Conservation (phyloP, 441 rosid species). For the Sinapis alba region DNA sequence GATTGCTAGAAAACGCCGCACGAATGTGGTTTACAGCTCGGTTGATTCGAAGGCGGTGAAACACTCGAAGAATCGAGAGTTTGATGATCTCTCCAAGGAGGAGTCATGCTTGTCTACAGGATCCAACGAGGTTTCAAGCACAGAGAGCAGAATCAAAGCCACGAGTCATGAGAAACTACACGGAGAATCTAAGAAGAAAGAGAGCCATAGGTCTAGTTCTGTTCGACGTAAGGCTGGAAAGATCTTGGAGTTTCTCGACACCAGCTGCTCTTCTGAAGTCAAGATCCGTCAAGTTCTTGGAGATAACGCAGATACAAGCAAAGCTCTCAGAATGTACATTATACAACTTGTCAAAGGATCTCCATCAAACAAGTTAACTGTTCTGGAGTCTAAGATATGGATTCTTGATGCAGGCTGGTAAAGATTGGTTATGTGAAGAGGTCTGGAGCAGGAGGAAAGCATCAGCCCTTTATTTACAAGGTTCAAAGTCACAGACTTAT, state of each 20-base stretch:
- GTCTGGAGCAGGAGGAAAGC: slow-evolving; percentile 72
- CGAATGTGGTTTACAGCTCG: slow-evolving; percentile 41
- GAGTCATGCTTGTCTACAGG: slow-evolving; percentile 61
- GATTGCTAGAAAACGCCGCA: slow-evolving; percentile 58
- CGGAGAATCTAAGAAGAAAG: slow-evolving; percentile 34
- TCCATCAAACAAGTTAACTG: neutral
- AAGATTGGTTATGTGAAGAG: slow-evolving; percentile 62
- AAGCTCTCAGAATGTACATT: slow-evolving; percentile 79
- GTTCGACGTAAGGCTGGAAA: slow-evolving; percentile 60
- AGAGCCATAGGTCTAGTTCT: slow-evolving; percentile 37
- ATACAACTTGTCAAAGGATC: neutral
- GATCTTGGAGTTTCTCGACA: slow-evolving; percentile 64
- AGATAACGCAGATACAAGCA: slow-evolving; percentile 90
- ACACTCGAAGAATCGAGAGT: slow-evolving; percentile 17
- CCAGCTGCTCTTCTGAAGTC: slow-evolving; percentile 59
- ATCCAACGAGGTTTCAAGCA: slow-evolving; percentile 51
- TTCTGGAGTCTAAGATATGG: neutral
- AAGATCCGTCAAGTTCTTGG: slow-evolving; percentile 70
- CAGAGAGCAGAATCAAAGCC: slow-evolving; percentile 33
- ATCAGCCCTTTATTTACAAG: slow-evolving; percentile 69
- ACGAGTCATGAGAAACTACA: neutral
- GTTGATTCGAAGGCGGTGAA: slow-evolving; percentile 12
- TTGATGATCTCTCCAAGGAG: slow-evolving; percentile 20
- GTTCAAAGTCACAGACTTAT: slow-evolving; percentile 32
- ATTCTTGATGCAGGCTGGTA: slow-evolving; percentile 49